These are phyloP conservation scores for Phenoliferia sp. DNA, from an alignment of 1,284 basidiomycete species.

Conservation along the genomic window DNA sequence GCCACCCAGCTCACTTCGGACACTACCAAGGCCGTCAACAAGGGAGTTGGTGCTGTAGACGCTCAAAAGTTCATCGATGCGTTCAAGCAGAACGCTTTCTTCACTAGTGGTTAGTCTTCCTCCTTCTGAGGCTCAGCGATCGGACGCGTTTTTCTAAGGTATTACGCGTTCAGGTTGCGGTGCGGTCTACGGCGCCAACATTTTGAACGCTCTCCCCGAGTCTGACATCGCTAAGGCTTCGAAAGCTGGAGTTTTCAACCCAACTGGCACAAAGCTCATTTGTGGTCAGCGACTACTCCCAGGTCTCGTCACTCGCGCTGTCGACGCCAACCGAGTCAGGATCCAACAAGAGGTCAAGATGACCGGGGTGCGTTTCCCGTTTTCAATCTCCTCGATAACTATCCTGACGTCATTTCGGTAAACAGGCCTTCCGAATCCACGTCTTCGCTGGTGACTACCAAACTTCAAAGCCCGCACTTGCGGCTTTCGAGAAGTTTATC, in stretches of 20 bases:
- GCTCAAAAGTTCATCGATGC: conserved; percentile 36
- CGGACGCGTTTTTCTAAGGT: neutral
- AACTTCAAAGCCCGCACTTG: conserved; percentile 17
- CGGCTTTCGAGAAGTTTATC: conserved; percentile 32
- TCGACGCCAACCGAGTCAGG: conserved; percentile 39
- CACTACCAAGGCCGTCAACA: conserved; percentile 26
- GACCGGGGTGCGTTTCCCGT: neutral
- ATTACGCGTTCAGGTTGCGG: conserved; percentile 38
- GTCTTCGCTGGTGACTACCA: conserved; percentile 32
- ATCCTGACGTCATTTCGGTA: neutral
- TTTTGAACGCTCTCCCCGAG: conserved; percentile 35
- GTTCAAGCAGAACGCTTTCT: conserved; percentile 39
- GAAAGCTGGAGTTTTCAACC: conserved; percentile 33
- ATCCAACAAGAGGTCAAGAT: conserved; percentile 24
- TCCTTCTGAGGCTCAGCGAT: neutral
- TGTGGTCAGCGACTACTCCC: conserved; percentile 36
- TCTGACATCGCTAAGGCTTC: conserved; percentile 32
- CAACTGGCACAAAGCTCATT: conserved; percentile 28
- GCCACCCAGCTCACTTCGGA: conserved; percentile 31
- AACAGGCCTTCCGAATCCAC: conserved; percentile 19
- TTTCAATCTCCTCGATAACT: neutral
- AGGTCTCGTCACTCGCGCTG: conserved; percentile 35
- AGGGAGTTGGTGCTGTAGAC: conserved; percentile 33
- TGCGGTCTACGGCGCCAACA: conserved; percentile 36
- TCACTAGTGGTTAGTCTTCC: no score